Conservation (phyloP, 1,284 basidiomycete species). For the Singerocomus inundabilis region DNA sequence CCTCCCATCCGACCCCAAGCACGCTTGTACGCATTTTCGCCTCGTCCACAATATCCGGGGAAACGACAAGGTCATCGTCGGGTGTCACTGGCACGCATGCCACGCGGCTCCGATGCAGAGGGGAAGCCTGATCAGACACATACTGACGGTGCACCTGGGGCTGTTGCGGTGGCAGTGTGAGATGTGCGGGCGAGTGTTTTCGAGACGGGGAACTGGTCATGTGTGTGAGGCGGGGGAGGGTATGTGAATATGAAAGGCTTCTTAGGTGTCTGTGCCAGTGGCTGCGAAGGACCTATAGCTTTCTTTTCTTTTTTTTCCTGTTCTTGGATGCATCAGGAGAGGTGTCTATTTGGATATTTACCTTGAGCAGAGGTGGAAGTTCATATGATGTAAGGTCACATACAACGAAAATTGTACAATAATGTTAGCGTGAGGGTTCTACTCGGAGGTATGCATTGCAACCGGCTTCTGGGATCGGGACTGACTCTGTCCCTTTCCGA, state of each 20-base stretch:
- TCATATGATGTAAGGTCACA: too few species aligned
- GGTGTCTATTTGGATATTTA: too few species aligned
- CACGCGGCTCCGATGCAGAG: constrained; percentile 19
- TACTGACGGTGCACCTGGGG: constrained; percentile 18
- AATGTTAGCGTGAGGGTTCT: too few species aligned
- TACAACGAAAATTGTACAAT: too few species aligned
- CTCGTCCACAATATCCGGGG: constrained; percentile 16
- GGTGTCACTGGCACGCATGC: constrained; percentile 16
- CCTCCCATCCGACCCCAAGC: constrained; percentile 9
- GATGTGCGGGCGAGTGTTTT: constrained; percentile 14
- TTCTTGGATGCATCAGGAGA: neutral
- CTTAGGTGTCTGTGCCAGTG: too few species aligned
- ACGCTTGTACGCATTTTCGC: constrained; percentile 16
- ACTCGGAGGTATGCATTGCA: too few species aligned
- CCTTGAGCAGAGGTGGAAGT: too few species aligned
- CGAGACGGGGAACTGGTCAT: constrained; percentile 18
- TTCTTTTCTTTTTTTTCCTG: neutral
- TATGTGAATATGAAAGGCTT: too few species aligned
- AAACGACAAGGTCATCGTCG: constrained; percentile 14
- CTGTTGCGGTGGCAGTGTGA: constrained; percentile 20
- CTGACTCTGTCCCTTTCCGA: too few species aligned
- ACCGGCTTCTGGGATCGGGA: too few species aligned
- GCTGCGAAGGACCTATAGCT: neutral
- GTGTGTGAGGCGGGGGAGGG: neutral
- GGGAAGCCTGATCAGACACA: constrained; percentile 20